Evolutionary conservation across 2,329 filamentous ascomycete species (phyloP), one percentile per base, ranked within the genome.

Genomic region (Diaporthe ampelina): DNA sequence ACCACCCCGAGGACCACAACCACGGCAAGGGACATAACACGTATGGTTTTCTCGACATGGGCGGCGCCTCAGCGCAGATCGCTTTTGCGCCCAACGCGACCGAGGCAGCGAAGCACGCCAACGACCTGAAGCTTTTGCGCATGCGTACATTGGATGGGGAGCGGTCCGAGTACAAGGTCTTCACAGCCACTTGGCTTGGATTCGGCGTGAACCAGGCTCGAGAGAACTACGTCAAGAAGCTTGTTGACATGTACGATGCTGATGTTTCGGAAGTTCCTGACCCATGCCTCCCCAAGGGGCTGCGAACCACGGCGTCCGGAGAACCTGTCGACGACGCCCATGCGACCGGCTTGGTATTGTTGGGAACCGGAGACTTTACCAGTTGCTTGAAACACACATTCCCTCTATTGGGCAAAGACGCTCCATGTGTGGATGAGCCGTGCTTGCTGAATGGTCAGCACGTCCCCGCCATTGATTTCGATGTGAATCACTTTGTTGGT

Each of bases 11-110:
- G 68, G 85, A 91, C 19, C 94, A 98, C 79, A 86, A 91, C 70
- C 95, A 98, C 82, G 95, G 95, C 70, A 95, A 97, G 77, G 91
- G 90, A 35, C 97, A 98, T 81, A 94, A 95, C 80, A 99, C 97
- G 0, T 99, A 98, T 82, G 97, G 97, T 0, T 99, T 99, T 80
- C 86, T 99, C 75, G 97, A 99, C 81, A 99, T 99, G 97, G 97
- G 97, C 67, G 97, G 97, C 69, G 97, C 97, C 35, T 98, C 96
- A 0, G 96, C 97, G 21, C 97, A 99, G 84, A 98, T 99, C 80
- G 97, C 97, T 0, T 99, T 99, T 83, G 96, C 95, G 2, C 97
- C 97, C 1, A 99, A 99, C 83, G 85, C 90, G 5, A 98, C 97
- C 1, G 97, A 99, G 82, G 92, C 95, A 1, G 90, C 92, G 79